Conservation (phyloP, 495 filamentous ascomycete species). For the Parathielavia appendiculata region DNA sequence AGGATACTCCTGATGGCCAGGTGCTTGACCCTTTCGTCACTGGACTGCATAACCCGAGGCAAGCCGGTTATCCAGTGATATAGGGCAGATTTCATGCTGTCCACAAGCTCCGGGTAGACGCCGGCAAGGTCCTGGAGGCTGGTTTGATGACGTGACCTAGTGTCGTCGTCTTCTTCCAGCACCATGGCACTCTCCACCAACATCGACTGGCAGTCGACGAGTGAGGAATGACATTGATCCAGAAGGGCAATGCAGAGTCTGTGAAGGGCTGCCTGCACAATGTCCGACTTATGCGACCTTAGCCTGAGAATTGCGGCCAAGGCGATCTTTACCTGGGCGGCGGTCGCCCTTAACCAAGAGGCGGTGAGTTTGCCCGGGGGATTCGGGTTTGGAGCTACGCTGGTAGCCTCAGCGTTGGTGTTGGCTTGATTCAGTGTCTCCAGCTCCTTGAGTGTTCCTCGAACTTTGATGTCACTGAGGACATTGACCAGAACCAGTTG, state of each 20-base stretch:
- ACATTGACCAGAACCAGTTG: constrained; percentile 55
- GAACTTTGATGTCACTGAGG: constrained; percentile 57
- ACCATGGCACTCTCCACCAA: constrained; percentile 78
- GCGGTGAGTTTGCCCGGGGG: constrained; percentile 36
- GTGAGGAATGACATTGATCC: constrained; percentile 68
- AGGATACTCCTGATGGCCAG: constrained; percentile 67
- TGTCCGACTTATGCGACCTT: constrained; percentile 64
- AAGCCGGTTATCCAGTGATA: constrained; percentile 78
- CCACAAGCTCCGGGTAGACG: constrained; percentile 59
- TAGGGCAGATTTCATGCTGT: constrained; percentile 63
- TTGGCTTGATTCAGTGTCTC: neutral
- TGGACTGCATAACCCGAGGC: constrained; percentile 76
- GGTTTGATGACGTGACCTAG: constrained; percentile 39
- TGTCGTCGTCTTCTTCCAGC: constrained; percentile 53
- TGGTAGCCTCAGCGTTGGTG: constrained; percentile 10
- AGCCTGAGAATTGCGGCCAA: constrained; percentile 71
- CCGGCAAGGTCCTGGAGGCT: constrained; percentile 55
- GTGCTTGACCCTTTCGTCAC: constrained; percentile 71
- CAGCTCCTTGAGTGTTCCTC: constrained; percentile 35
- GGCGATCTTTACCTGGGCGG: constrained; percentile 78
- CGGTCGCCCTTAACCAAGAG: constrained; percentile 78
- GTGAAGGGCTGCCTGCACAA: constrained; percentile 64
- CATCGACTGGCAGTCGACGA: constrained; percentile 62
- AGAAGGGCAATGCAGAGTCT: constrained; percentile 67
- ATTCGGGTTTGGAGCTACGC: neutral